Evolutionary conservation across 176 grass and related monocot species (phyloP), one percentile per base, ranked within the genome.

Genomic region (Chrysopogon serrulatus): DNA sequence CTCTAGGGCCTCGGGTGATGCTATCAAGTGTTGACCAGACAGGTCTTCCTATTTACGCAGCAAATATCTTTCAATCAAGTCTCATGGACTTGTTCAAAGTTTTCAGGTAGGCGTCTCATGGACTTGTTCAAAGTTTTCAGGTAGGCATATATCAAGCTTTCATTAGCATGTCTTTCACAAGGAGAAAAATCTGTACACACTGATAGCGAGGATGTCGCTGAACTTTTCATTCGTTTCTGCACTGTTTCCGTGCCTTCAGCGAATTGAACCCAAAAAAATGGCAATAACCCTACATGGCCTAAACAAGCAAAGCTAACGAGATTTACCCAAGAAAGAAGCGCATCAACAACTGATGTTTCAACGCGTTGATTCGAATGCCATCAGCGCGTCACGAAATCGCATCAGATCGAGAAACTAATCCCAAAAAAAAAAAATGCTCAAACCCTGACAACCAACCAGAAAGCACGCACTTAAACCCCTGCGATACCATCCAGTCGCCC

Each of bases 341-440:
- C 36, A 74, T 59, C 56, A 11, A 9, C n/a, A n/a, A n/a, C n/a
- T n/a, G n/a, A n/a, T n/a, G n/a, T n/a, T n/a, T n/a, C n/a, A n/a
- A n/a, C n/a, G n/a, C n/a, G n/a, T n/a, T n/a, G n/a, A n/a, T n/a
- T n/a, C n/a, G n/a, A n/a, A n/a, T n/a, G n/a, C n/a, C 36, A 74
- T 59, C 56, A 11, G 6, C 24, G 35, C 5, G 74, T 56, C 67
- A 53, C 34, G 5, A 73, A 82, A 69, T 45, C 33, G 10, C 65
- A 19, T 49, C 84, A 79, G 74, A 87, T 87, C 74, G 24, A 74
- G 74, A 78, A 47, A 71, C 57, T 26, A 83, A 41, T n/a, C 24
- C 65, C 8, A 56, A 15, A 70, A 87, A 69, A 21, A n/a, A 10
- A 57, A 6, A 2, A 2, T 14, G 3, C 34, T 33, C 45, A 53